phyloP scores from a whole-genome alignment of 352 stramenopile species.

The Globisporangium nodosum region DNA sequence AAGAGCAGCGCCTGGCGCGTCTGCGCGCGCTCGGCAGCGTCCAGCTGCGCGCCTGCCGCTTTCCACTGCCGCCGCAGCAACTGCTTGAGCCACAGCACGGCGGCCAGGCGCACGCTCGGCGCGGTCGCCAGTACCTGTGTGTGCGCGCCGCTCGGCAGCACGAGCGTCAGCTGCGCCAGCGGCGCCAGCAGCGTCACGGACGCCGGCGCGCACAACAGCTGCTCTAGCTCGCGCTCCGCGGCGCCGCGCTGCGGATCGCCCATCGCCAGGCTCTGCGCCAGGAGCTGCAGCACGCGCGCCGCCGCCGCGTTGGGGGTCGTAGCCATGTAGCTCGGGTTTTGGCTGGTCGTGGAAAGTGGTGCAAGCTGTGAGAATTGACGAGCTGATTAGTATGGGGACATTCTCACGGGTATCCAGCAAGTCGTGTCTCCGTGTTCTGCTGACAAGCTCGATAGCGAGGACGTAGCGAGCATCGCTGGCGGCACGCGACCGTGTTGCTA shows the following conservation, averaged over 20 bases:
- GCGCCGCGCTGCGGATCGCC: constrained; percentile 29
- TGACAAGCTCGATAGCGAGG: too few relatives aligned
- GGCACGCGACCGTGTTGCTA: too few relatives aligned
- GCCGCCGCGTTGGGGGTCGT: background rate
- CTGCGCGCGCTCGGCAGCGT: constrained; percentile 37
- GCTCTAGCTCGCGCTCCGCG: constrained; percentile 53
- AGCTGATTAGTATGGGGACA: too few relatives aligned
- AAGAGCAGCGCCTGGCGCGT: constrained; percentile 51
- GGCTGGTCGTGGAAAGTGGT: too few relatives aligned
- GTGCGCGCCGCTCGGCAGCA: background rate
- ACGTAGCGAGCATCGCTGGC: too few relatives aligned
- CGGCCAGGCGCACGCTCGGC: constrained; percentile 50
- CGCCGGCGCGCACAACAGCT: constrained; percentile 33
- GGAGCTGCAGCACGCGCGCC: constrained; percentile 39
- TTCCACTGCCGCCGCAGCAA: constrained; percentile 53
- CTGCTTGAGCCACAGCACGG: constrained; percentile 78
- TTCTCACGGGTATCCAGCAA: too few relatives aligned
- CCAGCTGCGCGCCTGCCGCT: constrained; percentile 17
- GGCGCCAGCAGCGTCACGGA: constrained; percentile 2
- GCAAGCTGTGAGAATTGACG: too few relatives aligned
- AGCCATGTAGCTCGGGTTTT: background rate
- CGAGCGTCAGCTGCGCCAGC: constrained; percentile 2
- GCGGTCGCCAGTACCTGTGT: constrained; percentile 32
- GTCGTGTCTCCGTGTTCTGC: too few relatives aligned
- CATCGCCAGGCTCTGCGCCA: constrained; percentile 38